Evolutionary conservation across 2,329 filamentous ascomycete species (phyloP).

Genomic region (Ambrosiella cleistominuta): DNA sequence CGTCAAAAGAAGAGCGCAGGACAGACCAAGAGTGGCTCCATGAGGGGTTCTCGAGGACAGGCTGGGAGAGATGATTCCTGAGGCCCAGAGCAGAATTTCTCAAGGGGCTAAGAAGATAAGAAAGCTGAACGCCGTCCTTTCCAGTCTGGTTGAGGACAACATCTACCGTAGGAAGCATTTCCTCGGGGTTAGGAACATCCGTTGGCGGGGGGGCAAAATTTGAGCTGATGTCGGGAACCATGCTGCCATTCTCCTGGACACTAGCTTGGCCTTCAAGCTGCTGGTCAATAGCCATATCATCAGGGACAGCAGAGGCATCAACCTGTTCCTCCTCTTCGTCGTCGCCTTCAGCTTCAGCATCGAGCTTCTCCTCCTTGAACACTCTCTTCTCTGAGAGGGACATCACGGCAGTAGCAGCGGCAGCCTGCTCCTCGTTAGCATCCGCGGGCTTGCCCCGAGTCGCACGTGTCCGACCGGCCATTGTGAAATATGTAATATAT

Average conservation of each 20-base stretch:
- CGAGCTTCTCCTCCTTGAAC: slow-evolving; percentile 1
- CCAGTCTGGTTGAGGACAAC: not conserved
- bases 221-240: slow-evolving; percentile 14
- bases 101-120: slow-evolving; percentile 18
- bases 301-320: slow-evolving; percentile 3
- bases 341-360: slow-evolving; percentile 6
- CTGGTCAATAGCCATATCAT: slow-evolving; percentile 11
- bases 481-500: not conserved
- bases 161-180: slow-evolving; percentile 7
- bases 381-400: slow-evolving; percentile 10
- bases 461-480: slow-evolving; percentile 12
- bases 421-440: slow-evolving; percentile 10
- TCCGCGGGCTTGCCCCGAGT: slow-evolving; percentile 9
- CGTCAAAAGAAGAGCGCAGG: slow-evolving; percentile 15
- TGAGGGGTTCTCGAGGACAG: slow-evolving; percentile 13
- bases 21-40: slow-evolving; percentile 9
- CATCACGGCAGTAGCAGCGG: slow-evolving; percentile 12
- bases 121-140: slow-evolving; percentile 14
- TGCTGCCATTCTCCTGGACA: slow-evolving; percentile 12
- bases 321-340: not conserved
- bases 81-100: slow-evolving; percentile 17
- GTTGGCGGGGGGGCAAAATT: slow-evolving; percentile 15
- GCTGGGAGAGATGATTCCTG: slow-evolving; percentile 16
- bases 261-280: slow-evolving; percentile 9
- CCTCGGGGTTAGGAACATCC: slow-evolving; percentile 10